Evolutionary conservation across 2,329 filamentous ascomycete species (phyloP).

Genomic region (Talaromyces funiculosus): DNA sequence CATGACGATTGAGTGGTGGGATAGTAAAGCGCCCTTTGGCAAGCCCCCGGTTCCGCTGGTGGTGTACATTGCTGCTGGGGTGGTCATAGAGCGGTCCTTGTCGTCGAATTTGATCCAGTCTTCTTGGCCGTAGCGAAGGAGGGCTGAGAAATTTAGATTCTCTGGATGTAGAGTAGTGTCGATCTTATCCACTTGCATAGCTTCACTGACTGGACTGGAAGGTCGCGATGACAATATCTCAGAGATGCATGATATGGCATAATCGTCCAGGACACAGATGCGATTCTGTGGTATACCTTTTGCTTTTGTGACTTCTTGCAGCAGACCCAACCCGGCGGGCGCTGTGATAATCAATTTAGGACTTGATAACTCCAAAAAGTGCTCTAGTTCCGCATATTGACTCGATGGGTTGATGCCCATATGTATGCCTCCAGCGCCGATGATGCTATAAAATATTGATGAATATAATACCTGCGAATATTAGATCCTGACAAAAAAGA

Average conservation of each 20-base stretch:
- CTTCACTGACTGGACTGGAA: not conserved
- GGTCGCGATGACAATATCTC: conserved; percentile 2
- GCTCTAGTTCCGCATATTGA: conserved; percentile 43
- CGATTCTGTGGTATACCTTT: conserved; percentile 9
- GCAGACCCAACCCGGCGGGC: conserved; percentile 29
- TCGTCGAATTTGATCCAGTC: conserved; percentile 46
- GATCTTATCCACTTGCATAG: not conserved
- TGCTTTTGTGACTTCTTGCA: conserved; percentile 16
- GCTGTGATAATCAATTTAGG: conserved; percentile 45
- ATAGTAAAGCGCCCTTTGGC: conserved; percentile 55
- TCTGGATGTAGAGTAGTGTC: not conserved
- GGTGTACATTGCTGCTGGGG: conserved; percentile 47
- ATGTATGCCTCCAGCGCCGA: conserved; percentile 46
- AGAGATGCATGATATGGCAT: conserved; percentile 6
- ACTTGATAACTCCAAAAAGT: conserved; percentile 41
- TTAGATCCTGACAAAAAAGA: not conserved
- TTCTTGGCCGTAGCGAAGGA: conserved; percentile 42
- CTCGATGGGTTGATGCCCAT: conserved; percentile 49
- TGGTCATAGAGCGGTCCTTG: conserved; percentile 41
- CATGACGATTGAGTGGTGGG: conserved; percentile 54
- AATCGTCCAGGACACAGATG: conserved; percentile 14
- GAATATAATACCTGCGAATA: conserved; percentile 33
- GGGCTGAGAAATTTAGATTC: conserved; percentile 20
- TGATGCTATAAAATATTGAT: conserved; percentile 34
- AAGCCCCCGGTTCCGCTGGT: conserved; percentile 57